Conservation (phyloP, 352 stramenopile genomes). For the Pythium aquatile region DNA sequence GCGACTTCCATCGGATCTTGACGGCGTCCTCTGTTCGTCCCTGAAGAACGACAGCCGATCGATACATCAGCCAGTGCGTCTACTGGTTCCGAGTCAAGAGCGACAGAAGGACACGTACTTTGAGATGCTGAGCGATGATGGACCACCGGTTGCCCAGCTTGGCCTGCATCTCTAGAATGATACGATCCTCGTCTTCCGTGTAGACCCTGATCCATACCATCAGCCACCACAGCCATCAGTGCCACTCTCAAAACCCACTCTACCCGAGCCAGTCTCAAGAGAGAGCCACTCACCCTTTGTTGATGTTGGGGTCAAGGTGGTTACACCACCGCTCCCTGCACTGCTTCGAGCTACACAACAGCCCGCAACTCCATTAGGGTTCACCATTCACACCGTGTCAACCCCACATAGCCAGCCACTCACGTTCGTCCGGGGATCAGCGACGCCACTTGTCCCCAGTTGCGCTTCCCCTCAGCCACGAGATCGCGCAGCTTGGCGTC, state of each 20-base stretch:
- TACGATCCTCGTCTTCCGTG: conserved; percentile 90
- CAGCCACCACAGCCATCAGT: too few relatives aligned
- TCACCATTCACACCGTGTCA: too few relatives aligned
- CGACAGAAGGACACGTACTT: conserved; percentile 35
- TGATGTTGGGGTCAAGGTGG: conserved; percentile 91
- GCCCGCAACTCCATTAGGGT: conserved; percentile 17
- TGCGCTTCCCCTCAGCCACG: conserved; percentile 86
- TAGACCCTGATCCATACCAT: conserved; percentile 48
- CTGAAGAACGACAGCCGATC: conserved; percentile 22
- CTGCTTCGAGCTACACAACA: conserved; percentile 82
- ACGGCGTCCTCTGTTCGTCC: conserved; percentile 91
- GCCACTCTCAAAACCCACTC: too few relatives aligned
- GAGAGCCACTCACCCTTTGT: conserved; percentile 75
- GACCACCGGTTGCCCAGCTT: conserved; percentile 92
- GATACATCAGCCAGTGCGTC: neutral
- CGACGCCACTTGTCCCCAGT: conserved; percentile 87
- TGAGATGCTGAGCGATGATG: conserved; percentile 90
- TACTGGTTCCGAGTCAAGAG: neutral
- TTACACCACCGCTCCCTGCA: conserved; percentile 93
- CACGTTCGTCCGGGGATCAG: conserved; percentile 83
- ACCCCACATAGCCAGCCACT: conserved; percentile 17
- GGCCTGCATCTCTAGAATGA: conserved; percentile 92
- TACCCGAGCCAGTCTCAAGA: neutral
- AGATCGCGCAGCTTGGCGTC: conserved; percentile 82
- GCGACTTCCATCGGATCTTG: conserved; percentile 93